Conservation (phyloP, 805 yeast species). For the Saccharomycopsis sp. region DNA sequence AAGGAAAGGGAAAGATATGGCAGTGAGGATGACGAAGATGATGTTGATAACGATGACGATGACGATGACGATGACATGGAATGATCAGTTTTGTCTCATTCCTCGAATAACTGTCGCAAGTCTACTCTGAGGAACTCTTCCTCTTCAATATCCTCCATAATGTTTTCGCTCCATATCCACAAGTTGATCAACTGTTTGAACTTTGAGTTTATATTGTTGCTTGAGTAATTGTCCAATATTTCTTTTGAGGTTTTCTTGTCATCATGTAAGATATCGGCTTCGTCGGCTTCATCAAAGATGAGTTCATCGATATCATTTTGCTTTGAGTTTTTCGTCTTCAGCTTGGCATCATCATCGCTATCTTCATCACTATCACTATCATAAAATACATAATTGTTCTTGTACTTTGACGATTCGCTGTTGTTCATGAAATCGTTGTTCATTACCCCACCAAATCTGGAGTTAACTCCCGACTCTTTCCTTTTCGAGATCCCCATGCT, state of each 20-base stretch:
- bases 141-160: background rate
- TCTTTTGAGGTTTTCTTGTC: constrained; percentile 5
- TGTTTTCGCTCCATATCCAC: constrained; percentile 21
- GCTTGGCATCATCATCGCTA: constrained; percentile 6
- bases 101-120: constrained; percentile 5
- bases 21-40: constrained; percentile 3
- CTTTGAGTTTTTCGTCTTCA: constrained; percentile 13
- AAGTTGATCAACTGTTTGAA: constrained; percentile 19
- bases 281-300: constrained; percentile 11
- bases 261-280: background rate
- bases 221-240: constrained; percentile 2
- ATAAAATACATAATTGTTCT: constrained; percentile 12
- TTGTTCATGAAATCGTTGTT: constrained; percentile 10
- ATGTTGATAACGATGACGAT: constrained; percentile 4
- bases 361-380: constrained; percentile 12
- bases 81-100: background rate
- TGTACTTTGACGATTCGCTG: constrained; percentile 2
- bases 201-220: constrained; percentile 16
- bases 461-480: background rate
- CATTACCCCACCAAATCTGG: background rate
- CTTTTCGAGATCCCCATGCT: background rate
- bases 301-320: constrained; percentile 20
- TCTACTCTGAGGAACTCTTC: constrained; percentile 8
- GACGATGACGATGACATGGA: background rate
- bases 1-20: background rate